Conservation (phyloP, 768 basidiomycete genomes). For the Kwoniella bestiolae region DNA sequence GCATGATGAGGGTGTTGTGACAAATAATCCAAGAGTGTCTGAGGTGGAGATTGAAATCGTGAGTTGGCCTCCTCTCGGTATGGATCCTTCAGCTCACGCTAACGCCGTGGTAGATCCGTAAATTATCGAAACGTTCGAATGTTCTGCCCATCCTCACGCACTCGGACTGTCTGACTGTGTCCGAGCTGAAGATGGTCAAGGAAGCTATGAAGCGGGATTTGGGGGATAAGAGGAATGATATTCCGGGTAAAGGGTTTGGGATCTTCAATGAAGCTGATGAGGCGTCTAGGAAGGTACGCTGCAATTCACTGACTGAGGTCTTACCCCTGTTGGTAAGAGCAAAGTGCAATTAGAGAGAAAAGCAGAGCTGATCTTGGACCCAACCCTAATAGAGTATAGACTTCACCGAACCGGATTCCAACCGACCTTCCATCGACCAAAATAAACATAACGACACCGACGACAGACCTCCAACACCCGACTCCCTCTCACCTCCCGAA, state of each 20-base stretch:
- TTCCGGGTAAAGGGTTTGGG: slow-evolving; percentile 37
- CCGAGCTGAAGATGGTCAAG: slow-evolving; percentile 30
- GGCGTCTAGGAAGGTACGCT: background rate
- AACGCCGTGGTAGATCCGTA: slow-evolving; percentile 30
- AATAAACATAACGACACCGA: too few relatives aligned
- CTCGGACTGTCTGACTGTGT: slow-evolving; percentile 33
- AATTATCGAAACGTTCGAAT: slow-evolving; percentile 30
- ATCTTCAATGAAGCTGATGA: slow-evolving; percentile 26
- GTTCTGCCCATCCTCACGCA: slow-evolving; percentile 46
- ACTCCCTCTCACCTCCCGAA: background rate
- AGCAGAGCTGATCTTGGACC: background rate
- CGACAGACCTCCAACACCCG: slow-evolving; percentile 16
- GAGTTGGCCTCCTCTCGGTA: background rate
- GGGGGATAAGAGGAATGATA: slow-evolving; percentile 9
- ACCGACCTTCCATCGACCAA: background rate
- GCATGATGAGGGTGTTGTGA: background rate
- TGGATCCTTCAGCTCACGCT: background rate
- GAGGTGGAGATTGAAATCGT: slow-evolving; percentile 36
- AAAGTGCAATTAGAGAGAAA: too few relatives aligned
- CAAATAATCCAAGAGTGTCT: slow-evolving; percentile 6
- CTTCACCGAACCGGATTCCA: background rate
- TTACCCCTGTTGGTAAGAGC: background rate
- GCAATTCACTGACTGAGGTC: too few relatives aligned
- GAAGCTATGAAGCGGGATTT: slow-evolving; percentile 33
- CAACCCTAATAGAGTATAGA: background rate